A percentile compares a stretch with the other conserved stretches of the same genome.
Conservation (phyloP, 306 rosid species). For the Castanospermum australe region DNA sequence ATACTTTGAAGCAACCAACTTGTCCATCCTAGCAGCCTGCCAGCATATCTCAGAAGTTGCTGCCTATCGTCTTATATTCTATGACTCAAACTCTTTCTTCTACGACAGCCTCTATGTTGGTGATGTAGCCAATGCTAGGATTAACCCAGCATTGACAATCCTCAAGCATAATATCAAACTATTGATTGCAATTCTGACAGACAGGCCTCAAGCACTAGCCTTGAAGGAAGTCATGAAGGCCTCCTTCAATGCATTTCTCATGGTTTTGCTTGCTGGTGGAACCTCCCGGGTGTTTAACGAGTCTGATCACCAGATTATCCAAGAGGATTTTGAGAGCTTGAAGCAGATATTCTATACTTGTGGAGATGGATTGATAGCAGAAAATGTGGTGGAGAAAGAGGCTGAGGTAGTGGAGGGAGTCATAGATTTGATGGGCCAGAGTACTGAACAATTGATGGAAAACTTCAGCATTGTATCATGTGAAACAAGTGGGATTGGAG, state of each 20-base stretch:
- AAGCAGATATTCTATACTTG: constrained; percentile 50
- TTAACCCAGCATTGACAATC: constrained; percentile 42
- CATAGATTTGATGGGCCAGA: constrained; percentile 60
- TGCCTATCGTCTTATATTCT: constrained; percentile 76
- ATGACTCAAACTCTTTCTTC: constrained; percentile 62
- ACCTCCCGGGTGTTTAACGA: constrained; percentile 52
- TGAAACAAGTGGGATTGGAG: constrained; percentile 63
- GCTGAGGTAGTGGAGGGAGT: constrained; percentile 76
- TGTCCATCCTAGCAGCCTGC: constrained; percentile 57
- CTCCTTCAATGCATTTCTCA: constrained; percentile 63
- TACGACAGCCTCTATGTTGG: constrained; percentile 64
- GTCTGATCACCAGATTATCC: constrained; percentile 55
- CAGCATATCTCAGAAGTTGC: constrained; percentile 82
- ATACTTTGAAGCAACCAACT: constrained; percentile 56
- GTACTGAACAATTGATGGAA: constrained; percentile 70
- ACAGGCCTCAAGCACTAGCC: constrained; percentile 62
- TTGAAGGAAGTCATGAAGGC: constrained; percentile 76
- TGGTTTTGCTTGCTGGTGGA: constrained; percentile 92
- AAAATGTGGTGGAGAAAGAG: constrained; percentile 66
- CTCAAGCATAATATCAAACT: constrained; percentile 74
- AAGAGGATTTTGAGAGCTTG: constrained; percentile 69
- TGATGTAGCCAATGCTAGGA: constrained; percentile 58
- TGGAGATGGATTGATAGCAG: constrained; percentile 63
- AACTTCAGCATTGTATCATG: constrained; percentile 63
- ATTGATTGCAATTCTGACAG: constrained; percentile 57